A percentile compares a stretch with the other conserved stretches of the same genome.
These are phyloP conservation scores for Mycena rebaudengoi DNA, from an alignment of 768 basidiomycete genomes.

Conservation along the genomic window DNA sequence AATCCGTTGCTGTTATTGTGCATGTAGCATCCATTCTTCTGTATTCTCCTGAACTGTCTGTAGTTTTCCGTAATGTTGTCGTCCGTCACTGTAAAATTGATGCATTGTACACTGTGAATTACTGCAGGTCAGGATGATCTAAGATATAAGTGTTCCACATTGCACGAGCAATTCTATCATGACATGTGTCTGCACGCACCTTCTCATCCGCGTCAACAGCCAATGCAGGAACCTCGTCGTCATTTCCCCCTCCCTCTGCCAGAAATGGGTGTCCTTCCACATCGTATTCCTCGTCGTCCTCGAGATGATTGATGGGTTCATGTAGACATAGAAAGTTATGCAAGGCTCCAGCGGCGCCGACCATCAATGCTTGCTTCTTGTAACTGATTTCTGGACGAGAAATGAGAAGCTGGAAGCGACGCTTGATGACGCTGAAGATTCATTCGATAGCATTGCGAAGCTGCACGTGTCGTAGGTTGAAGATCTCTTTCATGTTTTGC, in stretches of 20 bases:
- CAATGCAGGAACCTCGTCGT: neutral
- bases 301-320: constrained; percentile 9
- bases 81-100: neutral
- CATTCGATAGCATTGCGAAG: constrained; percentile 15
- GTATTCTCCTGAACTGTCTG: no score
- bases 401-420: constrained; percentile 6
- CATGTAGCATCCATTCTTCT: no score
- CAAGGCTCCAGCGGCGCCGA: constrained; percentile 25
- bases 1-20: no score
- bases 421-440: constrained; percentile 15
- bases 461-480: constrained; percentile 17
- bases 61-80: no score
- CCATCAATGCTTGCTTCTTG: constrained; percentile 24
- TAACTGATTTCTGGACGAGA: constrained; percentile 19
- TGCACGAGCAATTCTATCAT: constrained; percentile 8
- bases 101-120: neutral
- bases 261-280: constrained; percentile 13
- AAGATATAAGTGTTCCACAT: neutral
- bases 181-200: neutral
- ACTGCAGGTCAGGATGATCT: constrained; percentile 14
- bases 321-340: constrained; percentile 36
- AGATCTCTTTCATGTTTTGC: neutral
- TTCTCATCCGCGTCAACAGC: constrained; percentile 1
- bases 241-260: neutral
- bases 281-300: constrained; percentile 13